Base-by-base conservation (phyloP, 163 green algal species). In the Scenedesmus sp. region DNA sequence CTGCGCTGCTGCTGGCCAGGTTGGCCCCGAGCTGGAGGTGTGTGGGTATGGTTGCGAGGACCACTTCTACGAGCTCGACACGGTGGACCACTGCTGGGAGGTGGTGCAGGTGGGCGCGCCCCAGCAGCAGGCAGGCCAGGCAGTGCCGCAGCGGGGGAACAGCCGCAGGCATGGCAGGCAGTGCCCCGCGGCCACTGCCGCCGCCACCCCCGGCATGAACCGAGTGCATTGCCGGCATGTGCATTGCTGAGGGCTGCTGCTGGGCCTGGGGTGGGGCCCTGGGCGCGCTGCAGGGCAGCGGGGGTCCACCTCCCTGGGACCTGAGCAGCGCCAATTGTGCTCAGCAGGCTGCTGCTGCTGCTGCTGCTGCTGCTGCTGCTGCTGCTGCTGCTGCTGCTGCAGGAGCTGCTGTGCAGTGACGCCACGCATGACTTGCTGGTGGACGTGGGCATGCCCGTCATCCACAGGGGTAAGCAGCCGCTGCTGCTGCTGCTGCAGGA, bases 11-110 rank as follows among this genome's bases (percentile, higher is more conserved):
- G 65, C 30, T 24, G 6, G 4, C 61, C 65, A 98, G 96, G 92
- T 99, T 2, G 98, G 96, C 0, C 98, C 98, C 0, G 98, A 99
- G 94, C 94, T 99, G 80, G 98, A 99, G 92, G 88, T 99, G 0
- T 94, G 95, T 24, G 98, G 98, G 10, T 99, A 99, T 89, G 98
- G 98, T 26, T 99, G 98, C 92, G 98, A 99, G 93, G 98, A 99
- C 89, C 98, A 99, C 90, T 99, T 99, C 86, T 92, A 96, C 82
- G 98, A 99, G 94, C 91, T 96, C 43, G 97, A 99, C 93, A 99
- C 97, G 0, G 93, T 98, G 4, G 94, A 96, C 20, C 97, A 99
- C 92, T 97, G 92, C 22, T 99, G 97, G 97, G 97, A 98, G 88
- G 94, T 87, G 18, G 26, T 98, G 83, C 90, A 91, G 83, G 94